Percentiles rank a stretch among this genome's conserved stretches.
phyloP scores from a whole-genome alignment of 1,139 yeast genomes.

The Chernovozyma aurita region DNA sequence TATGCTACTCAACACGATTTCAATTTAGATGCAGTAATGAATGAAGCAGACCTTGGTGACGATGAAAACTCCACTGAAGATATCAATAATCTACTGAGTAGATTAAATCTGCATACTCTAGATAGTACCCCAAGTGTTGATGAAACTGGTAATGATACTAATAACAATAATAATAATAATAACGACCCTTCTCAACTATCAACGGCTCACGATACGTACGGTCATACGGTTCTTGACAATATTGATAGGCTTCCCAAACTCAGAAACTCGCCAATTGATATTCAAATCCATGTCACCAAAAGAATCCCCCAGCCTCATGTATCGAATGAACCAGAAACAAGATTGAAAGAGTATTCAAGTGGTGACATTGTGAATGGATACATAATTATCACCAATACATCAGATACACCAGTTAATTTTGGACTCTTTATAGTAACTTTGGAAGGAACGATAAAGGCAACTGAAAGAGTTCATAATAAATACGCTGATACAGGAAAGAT shows the following conservation, averaged over 20 bases:
- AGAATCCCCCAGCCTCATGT: slow-evolving; percentile 34
- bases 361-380: slow-evolving; percentile 39
- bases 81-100: neutral
- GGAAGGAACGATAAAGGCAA: slow-evolving; percentile 42
- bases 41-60: neutral
- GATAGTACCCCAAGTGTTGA: slow-evolving; percentile 5
- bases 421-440: slow-evolving; percentile 45
- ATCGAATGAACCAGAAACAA: slow-evolving; percentile 35
- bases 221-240: slow-evolving; percentile 42
- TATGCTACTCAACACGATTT: slow-evolving; percentile 1
- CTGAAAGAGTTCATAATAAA: slow-evolving; percentile 19
- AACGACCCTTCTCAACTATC: slow-evolving; percentile 7
- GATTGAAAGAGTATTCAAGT: slow-evolving; percentile 41
- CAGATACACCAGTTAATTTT: slow-evolving; percentile 36
- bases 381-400: slow-evolving; percentile 35
- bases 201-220: slow-evolving; percentile 27
- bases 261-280: slow-evolving; percentile 35
- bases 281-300: slow-evolving; percentile 42
- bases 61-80: neutral
- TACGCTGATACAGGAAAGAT: slow-evolving; percentile 17
- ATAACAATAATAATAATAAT: too few species aligned
- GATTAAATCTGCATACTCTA: neutral
- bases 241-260: slow-evolving; percentile 37
- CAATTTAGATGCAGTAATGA: neutral
- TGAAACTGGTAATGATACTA: too few species aligned